Evolutionary conservation across 1,284 basidiomycete genomes (phyloP), one percentile per base, ranked within the genome.

Genomic region (Singerocomus inundabilis): DNA sequence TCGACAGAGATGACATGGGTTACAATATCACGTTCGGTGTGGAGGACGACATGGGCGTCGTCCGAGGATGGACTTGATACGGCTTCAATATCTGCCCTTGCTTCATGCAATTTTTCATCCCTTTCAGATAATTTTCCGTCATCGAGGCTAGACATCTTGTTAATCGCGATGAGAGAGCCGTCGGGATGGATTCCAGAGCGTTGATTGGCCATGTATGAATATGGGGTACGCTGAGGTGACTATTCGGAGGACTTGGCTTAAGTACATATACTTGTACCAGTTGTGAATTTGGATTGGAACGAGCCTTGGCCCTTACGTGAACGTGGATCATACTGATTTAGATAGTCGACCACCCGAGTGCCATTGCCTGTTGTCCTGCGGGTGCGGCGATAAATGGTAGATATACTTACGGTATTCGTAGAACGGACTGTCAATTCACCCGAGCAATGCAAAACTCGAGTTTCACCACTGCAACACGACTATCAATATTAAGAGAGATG

Each of bases 1-100:
- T 75, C 67, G 1, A 79, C 62, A 1, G 73, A 76, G 47, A 84
- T 75, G 46, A 84, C 68, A 63, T 77, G 67, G 0, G 77, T 79
- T 33, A 68, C 76, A 32, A 81, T 72, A 49, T 80, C 79, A 34
- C 73, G 70, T 53, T 75, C 76, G 52, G 67, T 67, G 36, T 70
- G 57, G 13, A 79, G 68, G 21, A 78, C 71, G 1, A 56, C 49
- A 37, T 62, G 58, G 28, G 44, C 16, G 12, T 46, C 48, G 24
- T 58, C 48, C 6, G 57, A 59, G 12, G 54, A 46, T 28, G 60
- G 53, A 5, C 11, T 7, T 9, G 66, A 54, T n/a, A 53, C 51
- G 3, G 62, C 64, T 52, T 74, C 74, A 39, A 66, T 43, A 36
- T 73, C 72, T 30, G 56, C 50, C 26, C 65, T 62, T 49, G 58